These are phyloP conservation scores for Colletotrichum magnum DNA, from an alignment of 2,329 filamentous ascomycete genomes.

Conservation along the genomic window DNA sequence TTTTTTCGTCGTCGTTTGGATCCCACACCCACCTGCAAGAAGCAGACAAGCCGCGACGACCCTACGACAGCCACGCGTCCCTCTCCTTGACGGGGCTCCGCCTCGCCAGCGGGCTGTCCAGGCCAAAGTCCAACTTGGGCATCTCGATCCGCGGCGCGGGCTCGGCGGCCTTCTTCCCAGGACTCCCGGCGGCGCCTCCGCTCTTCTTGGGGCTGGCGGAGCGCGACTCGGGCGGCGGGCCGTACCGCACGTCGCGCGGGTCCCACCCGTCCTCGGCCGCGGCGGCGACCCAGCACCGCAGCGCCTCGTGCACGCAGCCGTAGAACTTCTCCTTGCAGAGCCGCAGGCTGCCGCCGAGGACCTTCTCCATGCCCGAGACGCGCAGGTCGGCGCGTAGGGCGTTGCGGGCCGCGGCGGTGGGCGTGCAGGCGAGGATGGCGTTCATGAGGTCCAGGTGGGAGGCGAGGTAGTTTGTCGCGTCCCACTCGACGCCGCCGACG, in stretches of 20 bases:
- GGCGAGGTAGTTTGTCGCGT: slow-evolving; percentile 95
- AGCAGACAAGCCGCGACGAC: background rate
- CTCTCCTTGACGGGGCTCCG: slow-evolving; percentile 46
- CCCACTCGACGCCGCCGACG: slow-evolving; percentile 98
- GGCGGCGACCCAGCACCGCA: slow-evolving; percentile 91
- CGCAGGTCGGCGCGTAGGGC: slow-evolving; percentile 81
- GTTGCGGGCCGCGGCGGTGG: slow-evolving; percentile 80
- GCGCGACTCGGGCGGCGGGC: slow-evolving; percentile 64
- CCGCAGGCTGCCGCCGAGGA: slow-evolving; percentile 86
- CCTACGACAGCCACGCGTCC: slow-evolving; percentile 42
- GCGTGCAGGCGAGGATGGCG: slow-evolving; percentile 86
- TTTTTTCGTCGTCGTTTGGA: too few species aligned
- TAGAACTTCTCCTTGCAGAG: slow-evolving; percentile 99
- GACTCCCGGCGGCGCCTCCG: slow-evolving; percentile 26
- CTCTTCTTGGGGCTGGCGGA: slow-evolving; percentile 62
- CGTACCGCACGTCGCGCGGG: slow-evolving; percentile 83
- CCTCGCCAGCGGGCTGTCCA: slow-evolving; percentile 45
- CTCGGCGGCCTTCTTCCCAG: slow-evolving; percentile 59
- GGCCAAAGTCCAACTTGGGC: slow-evolving; percentile 67
- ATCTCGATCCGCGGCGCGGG: slow-evolving; percentile 74
- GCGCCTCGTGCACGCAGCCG: slow-evolving; percentile 87
- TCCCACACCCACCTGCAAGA: too few species aligned
- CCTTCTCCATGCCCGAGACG: slow-evolving; percentile 91
- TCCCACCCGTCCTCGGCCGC: slow-evolving; percentile 92
- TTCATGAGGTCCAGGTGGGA: slow-evolving; percentile 95